A percentile compares a stretch with the other conserved stretches of the same genome.
Evolutionary conservation across 768 basidiomycete species (phyloP).

Genomic region (Crepidotus variabilis): DNA sequence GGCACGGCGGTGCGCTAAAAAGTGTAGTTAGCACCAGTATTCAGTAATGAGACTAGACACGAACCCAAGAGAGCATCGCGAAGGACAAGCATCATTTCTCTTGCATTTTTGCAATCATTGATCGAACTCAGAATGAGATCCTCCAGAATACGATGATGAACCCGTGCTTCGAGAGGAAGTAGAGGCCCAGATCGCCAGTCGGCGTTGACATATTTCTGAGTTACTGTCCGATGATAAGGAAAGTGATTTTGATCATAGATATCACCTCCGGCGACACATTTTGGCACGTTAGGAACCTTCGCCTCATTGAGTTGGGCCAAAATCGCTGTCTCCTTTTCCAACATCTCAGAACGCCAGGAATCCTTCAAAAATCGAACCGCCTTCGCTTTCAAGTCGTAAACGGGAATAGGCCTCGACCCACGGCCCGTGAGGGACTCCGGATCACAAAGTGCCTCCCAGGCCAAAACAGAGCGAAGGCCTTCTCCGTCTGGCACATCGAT

Average conservation of each 20-base stretch:
- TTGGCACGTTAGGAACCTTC: constrained; percentile 3
- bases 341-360: not conserved
- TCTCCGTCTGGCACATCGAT: not conserved
- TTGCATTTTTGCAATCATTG: not conserved
- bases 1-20: not conserved
- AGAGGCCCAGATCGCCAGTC: not conserved
- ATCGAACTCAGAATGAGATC: not conserved
- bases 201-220: not conserved
- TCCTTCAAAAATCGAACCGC: constrained; percentile 7
- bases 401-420: constrained; percentile 2
- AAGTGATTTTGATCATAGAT: not conserved
- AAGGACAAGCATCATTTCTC: not conserved
- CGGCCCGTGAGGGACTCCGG: constrained; percentile 1
- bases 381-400: not conserved
- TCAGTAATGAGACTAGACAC: not conserved
- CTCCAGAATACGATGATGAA: not conserved
- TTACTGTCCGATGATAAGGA: not conserved
- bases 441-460: not conserved
- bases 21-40: too few species aligned
- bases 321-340: constrained; percentile 2
- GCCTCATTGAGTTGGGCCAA: not conserved
- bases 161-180: not conserved
- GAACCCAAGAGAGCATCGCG: not conserved
- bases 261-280: constrained; percentile 1
- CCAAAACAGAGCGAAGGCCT: not conserved